phyloP scores from a whole-genome alignment of 2,329 filamentous ascomycete genomes.

The Calonectria henricotiae region DNA sequence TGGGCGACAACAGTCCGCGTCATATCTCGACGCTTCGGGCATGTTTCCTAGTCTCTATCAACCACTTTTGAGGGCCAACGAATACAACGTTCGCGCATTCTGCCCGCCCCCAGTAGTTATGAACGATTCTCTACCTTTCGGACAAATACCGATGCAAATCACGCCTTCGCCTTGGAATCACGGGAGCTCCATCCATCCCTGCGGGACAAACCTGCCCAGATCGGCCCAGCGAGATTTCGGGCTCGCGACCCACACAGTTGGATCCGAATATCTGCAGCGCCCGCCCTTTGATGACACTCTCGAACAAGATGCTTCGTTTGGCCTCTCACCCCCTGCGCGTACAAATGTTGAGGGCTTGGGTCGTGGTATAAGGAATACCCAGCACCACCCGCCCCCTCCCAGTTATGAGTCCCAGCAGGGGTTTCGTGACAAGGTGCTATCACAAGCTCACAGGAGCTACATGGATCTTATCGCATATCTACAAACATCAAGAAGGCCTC shows the following conservation, averaged over 20 bases:
- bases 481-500: slow-evolving; percentile 72
- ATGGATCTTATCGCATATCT: slow-evolving; percentile 79
- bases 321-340: slow-evolving; percentile 19
- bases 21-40: slow-evolving; percentile 41
- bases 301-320: slow-evolving; percentile 34
- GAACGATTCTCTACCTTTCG: slow-evolving; percentile 55
- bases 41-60: slow-evolving; percentile 52
- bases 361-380: slow-evolving; percentile 26
- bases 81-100: slow-evolving; percentile 60
- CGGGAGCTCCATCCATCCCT: slow-evolving; percentile 33
- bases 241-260: slow-evolving; percentile 35
- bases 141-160: slow-evolving; percentile 51
- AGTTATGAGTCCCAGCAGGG: slow-evolving; percentile 49
- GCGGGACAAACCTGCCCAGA: slow-evolving; percentile 29
- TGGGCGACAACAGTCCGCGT: slow-evolving; percentile 35
- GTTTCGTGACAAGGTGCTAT: slow-evolving; percentile 79
- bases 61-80: slow-evolving; percentile 57
- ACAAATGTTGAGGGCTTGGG: slow-evolving; percentile 3
- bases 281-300: slow-evolving; percentile 38
- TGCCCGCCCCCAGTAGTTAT: slow-evolving; percentile 57
- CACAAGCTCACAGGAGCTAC: slow-evolving; percentile 82
- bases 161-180: slow-evolving; percentile 46
- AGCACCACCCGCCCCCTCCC: slow-evolving; percentile 34
- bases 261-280: slow-evolving; percentile 35
- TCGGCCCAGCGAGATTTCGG: slow-evolving; percentile 40